Base-by-base conservation (phyloP, 495 filamentous ascomycete species). In the Elaphomyces granulatus region DNA sequence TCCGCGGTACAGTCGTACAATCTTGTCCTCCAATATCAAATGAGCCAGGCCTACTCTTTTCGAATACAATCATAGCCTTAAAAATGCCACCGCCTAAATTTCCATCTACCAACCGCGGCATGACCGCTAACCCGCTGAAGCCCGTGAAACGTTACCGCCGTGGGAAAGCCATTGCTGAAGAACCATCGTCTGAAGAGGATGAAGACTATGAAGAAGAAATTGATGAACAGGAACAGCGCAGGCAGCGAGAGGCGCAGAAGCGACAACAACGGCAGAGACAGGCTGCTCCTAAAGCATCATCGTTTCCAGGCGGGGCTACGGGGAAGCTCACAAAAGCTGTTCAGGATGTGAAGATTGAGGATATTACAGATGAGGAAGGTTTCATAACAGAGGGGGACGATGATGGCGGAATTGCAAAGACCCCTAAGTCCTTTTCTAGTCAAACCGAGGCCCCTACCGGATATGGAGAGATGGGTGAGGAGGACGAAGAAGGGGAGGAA, bases 61-160 rank as follows among this genome's bases (percentile, higher is more conserved):
- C n/a, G n/a, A n/a, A n/a, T n/a, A n/a, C n/a, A n/a, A 28, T 44
- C 18, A 20, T 36, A 21, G 28, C 23, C 12, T 38, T 38, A 64
- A 67, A 48, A 39, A 94, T 94, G 86, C 80, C 85, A 47, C 80
- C 86, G 46, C 64, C 63, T 38, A 63, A 60, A 7, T 53, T 66
- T 26, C 60, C 61, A 19, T 61, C 62, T 39, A 43, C 50, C n/a
- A 56, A 62, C 38, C 88, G 86, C 63, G 79, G 83, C 44, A 95
- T 98, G 88, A 95, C 88, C 49, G 85, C 85, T 32, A 94, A 98
- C 55, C 86, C 84, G 3, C 59, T 80, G 44, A 78, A 77, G 49
- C 82, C 87, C 1, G 70, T 83, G 8, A 41, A 47, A 36, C 80
- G 92, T 17, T 82, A 94, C 55, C 76, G 87, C 32, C 78, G 87